Percentiles rank a stretch among this genome's conserved stretches.
Conservation (phyloP, 139 green algal genomes). For the Coelastrella sp. region DNA sequence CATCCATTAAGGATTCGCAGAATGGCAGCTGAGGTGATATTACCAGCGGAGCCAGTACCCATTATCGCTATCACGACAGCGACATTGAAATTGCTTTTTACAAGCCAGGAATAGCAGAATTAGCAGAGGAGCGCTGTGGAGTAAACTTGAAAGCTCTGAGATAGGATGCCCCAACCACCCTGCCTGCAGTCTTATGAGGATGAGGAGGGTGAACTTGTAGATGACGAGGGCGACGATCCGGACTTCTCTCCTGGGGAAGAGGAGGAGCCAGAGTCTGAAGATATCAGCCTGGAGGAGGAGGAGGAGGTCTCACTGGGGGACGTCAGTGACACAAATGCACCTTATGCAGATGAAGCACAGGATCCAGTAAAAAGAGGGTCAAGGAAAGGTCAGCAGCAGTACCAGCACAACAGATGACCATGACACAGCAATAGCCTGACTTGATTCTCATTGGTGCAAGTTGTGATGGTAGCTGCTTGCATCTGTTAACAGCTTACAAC, state of each 20-base stretch:
- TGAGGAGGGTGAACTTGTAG: constrained; percentile 27
- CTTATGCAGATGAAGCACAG: constrained; percentile 19
- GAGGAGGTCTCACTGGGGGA: neutral
- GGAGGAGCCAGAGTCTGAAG: constrained; percentile 27
- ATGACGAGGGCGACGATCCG: constrained; percentile 23
- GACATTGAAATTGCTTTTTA: no score
- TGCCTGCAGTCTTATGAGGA: constrained; percentile 27
- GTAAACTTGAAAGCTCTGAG: no score
- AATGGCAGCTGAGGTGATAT: no score
- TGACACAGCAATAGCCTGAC: no score
- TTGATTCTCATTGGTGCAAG: no score
- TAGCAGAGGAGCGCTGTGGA: neutral
- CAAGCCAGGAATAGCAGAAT: neutral
- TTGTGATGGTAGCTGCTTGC: no score
- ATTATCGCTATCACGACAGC: no score
- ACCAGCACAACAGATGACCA: no score
- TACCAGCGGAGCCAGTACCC: no score
- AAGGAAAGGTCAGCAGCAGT: neutral
- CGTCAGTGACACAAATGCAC: constrained; percentile 34
- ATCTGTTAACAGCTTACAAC: no score
- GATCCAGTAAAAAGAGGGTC: neutral
- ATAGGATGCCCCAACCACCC: neutral
- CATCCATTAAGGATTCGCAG: no score
- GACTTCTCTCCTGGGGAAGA: constrained; percentile 35
- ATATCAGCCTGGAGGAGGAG: neutral